Evolutionary conservation across 2,329 filamentous ascomycete species (phyloP).

Genomic region (Dothideomycetes sp.): DNA sequence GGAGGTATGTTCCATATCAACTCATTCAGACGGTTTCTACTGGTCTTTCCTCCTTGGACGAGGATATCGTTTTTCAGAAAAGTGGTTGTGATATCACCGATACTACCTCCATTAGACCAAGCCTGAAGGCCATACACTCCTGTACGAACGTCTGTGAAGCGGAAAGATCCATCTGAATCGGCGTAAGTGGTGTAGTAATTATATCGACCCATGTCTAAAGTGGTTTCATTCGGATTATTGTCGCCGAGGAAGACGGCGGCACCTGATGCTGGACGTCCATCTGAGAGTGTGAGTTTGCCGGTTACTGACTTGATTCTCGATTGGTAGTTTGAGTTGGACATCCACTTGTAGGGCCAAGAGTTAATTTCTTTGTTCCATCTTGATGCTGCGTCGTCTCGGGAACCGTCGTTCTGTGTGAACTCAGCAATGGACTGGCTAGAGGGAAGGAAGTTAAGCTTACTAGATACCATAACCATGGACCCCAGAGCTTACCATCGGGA

Average conservation of each 20-base stretch:
- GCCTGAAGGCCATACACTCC: constrained; percentile 10
- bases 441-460: too few relatives aligned
- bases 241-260: constrained; percentile 10
- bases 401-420: constrained; percentile 12
- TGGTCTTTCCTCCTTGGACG: not conserved
- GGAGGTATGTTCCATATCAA: not conserved
- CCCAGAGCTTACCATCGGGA: constrained; percentile 29
- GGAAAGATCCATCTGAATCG: constrained; percentile 5
- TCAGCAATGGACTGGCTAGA: too few relatives aligned
- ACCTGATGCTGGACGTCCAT: constrained; percentile 10
- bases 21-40: not conserved
- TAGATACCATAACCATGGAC: constrained; percentile 33
- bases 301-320: constrained; percentile 9
- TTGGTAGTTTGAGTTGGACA: constrained; percentile 4
- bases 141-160: constrained; percentile 8
- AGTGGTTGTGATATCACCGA: constrained; percentile 6
- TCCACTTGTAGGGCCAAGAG: constrained; percentile 12
- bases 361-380: constrained; percentile 8
- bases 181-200: constrained; percentile 14
- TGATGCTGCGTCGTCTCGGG: constrained; percentile 1
- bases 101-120: constrained; percentile 11
- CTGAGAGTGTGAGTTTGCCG: constrained; percentile 7
- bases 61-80: constrained; percentile 8
- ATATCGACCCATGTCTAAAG: constrained; percentile 4
- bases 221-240: constrained; percentile 4